Evolutionary conservation across 2,329 filamentous ascomycete species (phyloP).

Genomic region (Arthrobotrys megalospora): DNA sequence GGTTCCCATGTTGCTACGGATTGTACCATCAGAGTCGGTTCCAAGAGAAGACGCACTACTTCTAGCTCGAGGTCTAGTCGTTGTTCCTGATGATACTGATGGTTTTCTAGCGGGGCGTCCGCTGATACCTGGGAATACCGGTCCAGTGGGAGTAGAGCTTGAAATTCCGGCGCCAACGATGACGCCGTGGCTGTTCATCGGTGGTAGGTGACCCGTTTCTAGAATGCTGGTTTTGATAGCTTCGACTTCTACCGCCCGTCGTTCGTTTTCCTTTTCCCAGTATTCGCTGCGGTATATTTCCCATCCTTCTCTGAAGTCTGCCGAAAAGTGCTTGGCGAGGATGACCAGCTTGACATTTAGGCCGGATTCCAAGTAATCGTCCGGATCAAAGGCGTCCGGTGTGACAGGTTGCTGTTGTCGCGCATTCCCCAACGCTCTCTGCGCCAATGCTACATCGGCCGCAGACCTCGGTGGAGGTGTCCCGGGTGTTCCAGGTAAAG

Average conservation of each 20-base stretch:
- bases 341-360: slow-evolving; percentile 92
- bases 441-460: slow-evolving; percentile 38
- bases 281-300: slow-evolving; percentile 94
- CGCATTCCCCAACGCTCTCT: slow-evolving; percentile 42
- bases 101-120: slow-evolving; percentile 51
- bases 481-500: slow-evolving; percentile 31
- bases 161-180: slow-evolving; percentile 43
- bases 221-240: slow-evolving; percentile 52
- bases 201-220: slow-evolving; percentile 54
- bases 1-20: slow-evolving; percentile 11
- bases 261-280: slow-evolving; percentile 96
- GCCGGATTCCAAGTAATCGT: slow-evolving; percentile 88
- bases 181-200: slow-evolving; percentile 53
- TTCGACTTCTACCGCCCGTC: slow-evolving; percentile 72
- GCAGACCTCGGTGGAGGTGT: slow-evolving; percentile 53
- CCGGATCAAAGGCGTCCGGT: slow-evolving; percentile 70
- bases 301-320: slow-evolving; percentile 96
- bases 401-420: slow-evolving; percentile 3
- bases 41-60: slow-evolving; percentile 26
- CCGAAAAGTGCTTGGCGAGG: slow-evolving; percentile 93
- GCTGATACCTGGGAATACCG: slow-evolving; percentile 50
- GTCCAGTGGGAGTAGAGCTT: slow-evolving; percentile 8
- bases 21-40: slow-evolving; percentile 25
- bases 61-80: slow-evolving; percentile 40
- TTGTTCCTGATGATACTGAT: slow-evolving; percentile 41